A percentile compares a stretch with the other conserved stretches of the same genome.
phyloP scores from a whole-genome alignment of 106 monocot species.

The Apostasia ramifera region DNA sequence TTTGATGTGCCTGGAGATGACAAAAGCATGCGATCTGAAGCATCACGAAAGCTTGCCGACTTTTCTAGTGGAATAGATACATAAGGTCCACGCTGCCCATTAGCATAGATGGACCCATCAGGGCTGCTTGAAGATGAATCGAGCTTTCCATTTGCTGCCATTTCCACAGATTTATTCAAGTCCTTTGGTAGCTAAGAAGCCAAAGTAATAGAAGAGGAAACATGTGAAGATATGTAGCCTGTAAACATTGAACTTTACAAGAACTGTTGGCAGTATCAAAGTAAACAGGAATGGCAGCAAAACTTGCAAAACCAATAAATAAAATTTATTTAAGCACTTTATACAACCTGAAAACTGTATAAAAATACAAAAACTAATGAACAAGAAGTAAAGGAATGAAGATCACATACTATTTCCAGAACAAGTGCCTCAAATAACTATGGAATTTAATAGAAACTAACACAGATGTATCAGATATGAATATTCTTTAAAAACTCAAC shows the following conservation, averaged over 20 bases:
- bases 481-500: no score
- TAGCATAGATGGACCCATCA: conserved; percentile 26
- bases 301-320: conserved; percentile 1
- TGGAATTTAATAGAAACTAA: no score
- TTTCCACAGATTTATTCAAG: background rate
- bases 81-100: conserved; percentile 29
- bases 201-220: background rate
- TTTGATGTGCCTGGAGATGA: conserved; percentile 21
- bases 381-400: background rate
- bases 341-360: background rate
- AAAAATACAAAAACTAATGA: background rate
- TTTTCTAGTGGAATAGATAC: conserved; percentile 26
- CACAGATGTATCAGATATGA: no score
- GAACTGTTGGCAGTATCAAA: background rate
- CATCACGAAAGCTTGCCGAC: conserved; percentile 49
- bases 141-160: conserved; percentile 45
- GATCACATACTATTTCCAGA: no score
- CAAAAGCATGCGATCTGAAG: conserved; percentile 18
- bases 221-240: background rate
- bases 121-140: conserved; percentile 37
- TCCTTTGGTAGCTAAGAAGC: background rate
- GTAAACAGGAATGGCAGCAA: background rate
- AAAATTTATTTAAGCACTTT: background rate
- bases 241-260: background rate
- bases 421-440: no score